Percentiles rank a stretch among this genome's conserved stretches.
Evolutionary conservation across 371 early-diverging fungal genomes (phyloP).

Genomic region (Apophysomyces variabilis): DNA sequence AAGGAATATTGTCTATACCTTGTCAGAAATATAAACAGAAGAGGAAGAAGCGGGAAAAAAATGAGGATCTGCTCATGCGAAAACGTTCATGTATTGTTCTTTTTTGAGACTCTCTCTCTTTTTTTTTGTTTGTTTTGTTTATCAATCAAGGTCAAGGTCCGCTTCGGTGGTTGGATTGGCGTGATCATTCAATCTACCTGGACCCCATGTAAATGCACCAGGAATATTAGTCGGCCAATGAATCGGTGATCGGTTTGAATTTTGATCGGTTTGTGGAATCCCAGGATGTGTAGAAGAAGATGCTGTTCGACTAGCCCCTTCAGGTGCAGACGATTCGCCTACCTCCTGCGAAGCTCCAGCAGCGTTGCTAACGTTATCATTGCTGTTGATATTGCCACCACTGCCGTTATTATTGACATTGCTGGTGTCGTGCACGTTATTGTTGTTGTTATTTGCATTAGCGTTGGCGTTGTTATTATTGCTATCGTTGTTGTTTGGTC

Average conservation of each 20-base stretch:
- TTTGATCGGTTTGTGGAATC: conserved; percentile 13
- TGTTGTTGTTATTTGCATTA: background rate
- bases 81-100: conserved; percentile 7
- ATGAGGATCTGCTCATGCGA: conserved; percentile 2
- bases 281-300: conserved; percentile 15
- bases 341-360: background rate
- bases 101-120: background rate
- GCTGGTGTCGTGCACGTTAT: conserved; percentile 10
- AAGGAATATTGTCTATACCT: too few relatives aligned
- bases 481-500: conserved; percentile 2
- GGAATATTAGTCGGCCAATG: conserved; percentile 30
- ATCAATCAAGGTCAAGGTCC: conserved; percentile 16
- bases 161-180: conserved; percentile 6
- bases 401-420: background rate
- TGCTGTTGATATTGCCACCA: background rate
- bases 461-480: background rate
- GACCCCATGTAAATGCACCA: conserved; percentile 36
- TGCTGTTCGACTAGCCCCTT: background rate
- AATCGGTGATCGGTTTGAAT: conserved; percentile 14
- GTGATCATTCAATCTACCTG: conserved; percentile 13
- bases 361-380: background rate
- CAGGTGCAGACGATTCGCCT: background rate
- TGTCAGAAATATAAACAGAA: background rate
- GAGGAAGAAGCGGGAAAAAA: background rate
- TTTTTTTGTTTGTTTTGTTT: conserved; percentile 17